Evolutionary conservation across 768 basidiomycete species (phyloP), one percentile per base, ranked within the genome.

Genomic region (Kondoa malvinella): DNA sequence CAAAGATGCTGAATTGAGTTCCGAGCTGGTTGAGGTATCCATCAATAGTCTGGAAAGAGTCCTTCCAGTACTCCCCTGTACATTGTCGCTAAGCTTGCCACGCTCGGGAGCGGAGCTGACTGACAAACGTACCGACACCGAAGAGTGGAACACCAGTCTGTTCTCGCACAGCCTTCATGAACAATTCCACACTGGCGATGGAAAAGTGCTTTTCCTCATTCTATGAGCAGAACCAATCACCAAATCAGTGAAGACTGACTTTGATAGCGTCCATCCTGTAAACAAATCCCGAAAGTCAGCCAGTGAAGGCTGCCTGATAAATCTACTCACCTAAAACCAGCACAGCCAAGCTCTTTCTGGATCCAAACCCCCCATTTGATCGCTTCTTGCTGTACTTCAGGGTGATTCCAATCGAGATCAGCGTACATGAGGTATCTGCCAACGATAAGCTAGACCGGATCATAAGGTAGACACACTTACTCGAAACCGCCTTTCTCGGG

Each of bases 1-100:
- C 79, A 65, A 80, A 80, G 58, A 79, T 72, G 1, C 76, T 76
- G 75, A 80, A 79, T 68, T 80, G 79, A 17, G 76, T 76, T 16
- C 74, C 77, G 30, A 78, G 71, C 0, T 72, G 65, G 66, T 78
- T 76, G 57, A 70, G 33, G 62, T 66, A 70, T 2, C 31, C 40
- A 33, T 30, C 33, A 17, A 63, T 17, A 16, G 61, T 33, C 25
- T 25, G 14, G 25, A 25, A 59, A 25, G 58, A 31, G 27, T 25
- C 25, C 25, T 31, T 25, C 25, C 25, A 59, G 14, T 59, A 59
- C 21, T 50, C 40, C 12, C 40, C 40, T 21, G 8, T 12, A 29
- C 15, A 31, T 14, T 12, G 58, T 31, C 12, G 58, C 8, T 50
- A 50, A 8, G 40, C 8, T 8, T 21, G 40, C 8, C 8, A 50